Percentiles rank a stretch among this genome's conserved stretches.
These are phyloP conservation scores for Backusella liffmaniae DNA, from an alignment of 192 early-diverging fungal genomes.

Conservation along the genomic window DNA sequence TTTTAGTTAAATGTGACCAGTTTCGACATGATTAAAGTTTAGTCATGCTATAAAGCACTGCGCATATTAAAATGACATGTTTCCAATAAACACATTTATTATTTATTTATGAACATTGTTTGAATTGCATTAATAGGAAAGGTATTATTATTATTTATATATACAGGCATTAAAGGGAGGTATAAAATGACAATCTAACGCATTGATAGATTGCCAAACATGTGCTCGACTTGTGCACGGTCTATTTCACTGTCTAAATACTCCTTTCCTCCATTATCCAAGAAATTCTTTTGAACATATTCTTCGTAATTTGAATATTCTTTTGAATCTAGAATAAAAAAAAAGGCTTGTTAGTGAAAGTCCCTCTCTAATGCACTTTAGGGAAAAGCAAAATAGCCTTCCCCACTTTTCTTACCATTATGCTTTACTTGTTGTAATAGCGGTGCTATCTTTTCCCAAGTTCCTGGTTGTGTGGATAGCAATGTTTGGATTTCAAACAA, in stretches of 20 bases:
- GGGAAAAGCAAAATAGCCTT: background rate
- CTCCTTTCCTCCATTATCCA: conserved; percentile 26
- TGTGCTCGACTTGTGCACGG: conserved; percentile 27
- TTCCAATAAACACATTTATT: too few species aligned
- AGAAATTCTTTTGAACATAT: conserved; percentile 30
- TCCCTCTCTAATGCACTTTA: background rate
- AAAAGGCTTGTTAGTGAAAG: background rate
- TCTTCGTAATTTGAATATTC: conserved; percentile 31
- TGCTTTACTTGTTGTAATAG: background rate
- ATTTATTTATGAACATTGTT: too few species aligned
- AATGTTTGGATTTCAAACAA: background rate
- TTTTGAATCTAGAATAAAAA: conserved; percentile 3
- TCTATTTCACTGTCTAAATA: conserved; percentile 34
- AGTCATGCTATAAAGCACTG: too few species aligned
- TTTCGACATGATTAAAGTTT: too few species aligned
- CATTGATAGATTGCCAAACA: conserved; percentile 19
- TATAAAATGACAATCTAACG: background rate
- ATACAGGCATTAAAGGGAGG: background rate
- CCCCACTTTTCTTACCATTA: background rate
- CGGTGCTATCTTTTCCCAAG: background rate
- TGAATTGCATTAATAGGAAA: background rate
- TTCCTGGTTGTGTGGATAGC: background rate
- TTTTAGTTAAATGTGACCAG: too few species aligned
- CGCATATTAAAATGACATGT: too few species aligned
- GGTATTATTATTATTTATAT: background rate